These are phyloP conservation scores for Fistulina hepatica DNA, from an alignment of 1,284 basidiomycete genomes.

Conservation along the genomic window DNA sequence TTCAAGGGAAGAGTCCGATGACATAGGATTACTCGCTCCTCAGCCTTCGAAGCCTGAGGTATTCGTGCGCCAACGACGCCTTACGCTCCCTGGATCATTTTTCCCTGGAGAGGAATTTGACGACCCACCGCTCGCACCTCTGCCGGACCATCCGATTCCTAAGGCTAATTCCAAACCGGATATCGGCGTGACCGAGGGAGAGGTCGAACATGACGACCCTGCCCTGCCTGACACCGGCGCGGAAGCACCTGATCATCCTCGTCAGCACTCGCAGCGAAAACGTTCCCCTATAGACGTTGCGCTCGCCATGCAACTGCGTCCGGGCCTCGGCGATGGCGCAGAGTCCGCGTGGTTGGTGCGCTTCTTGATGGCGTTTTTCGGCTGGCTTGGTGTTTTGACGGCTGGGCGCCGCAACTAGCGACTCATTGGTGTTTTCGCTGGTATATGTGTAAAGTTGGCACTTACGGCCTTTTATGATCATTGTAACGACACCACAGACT, in stretches of 20 bases:
- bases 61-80: too few species aligned
- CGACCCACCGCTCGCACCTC: slow-evolving; percentile 4
- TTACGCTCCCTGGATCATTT: too few species aligned
- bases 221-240: not conserved
- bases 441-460: not conserved
- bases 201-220: too few species aligned
- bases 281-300: slow-evolving; percentile 48
- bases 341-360: slow-evolving; percentile 70
- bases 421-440: not conserved
- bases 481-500: too few species aligned
- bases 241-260: slow-evolving; percentile 13
- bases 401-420: slow-evolving; percentile 15
- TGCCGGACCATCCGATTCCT: not conserved
- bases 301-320: slow-evolving; percentile 64
- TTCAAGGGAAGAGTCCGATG: too few species aligned
- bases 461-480: too few species aligned
- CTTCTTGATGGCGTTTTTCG: slow-evolving; percentile 68
- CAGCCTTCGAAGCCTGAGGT: too few species aligned
- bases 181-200: not conserved
- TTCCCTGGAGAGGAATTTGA: too few species aligned
- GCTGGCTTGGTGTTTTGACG: slow-evolving; percentile 52
- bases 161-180: not conserved
- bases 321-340: slow-evolving; percentile 52
- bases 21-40: too few species aligned
- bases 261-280: slow-evolving; percentile 12